Evolutionary conservation across 176 grass and related monocot genomes (phyloP).

Genomic region (Oryza officinalis): DNA sequence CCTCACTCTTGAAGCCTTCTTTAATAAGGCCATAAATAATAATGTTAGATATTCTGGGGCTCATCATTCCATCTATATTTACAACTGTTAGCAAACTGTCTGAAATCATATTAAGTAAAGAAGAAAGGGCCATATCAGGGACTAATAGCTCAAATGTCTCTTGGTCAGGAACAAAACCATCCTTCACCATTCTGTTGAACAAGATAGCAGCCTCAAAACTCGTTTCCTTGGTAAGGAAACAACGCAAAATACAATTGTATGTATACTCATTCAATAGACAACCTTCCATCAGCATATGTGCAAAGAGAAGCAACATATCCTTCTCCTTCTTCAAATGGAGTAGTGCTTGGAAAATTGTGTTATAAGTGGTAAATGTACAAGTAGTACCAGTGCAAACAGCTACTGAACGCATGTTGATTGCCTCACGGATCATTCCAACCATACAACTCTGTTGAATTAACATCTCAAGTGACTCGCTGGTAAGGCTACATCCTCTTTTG

Average conservation of each 20-base stretch:
- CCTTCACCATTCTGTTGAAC: slow-evolving; percentile 65
- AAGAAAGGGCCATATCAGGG: slow-evolving; percentile 42
- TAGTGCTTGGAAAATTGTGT: slow-evolving; percentile 48
- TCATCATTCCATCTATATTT: slow-evolving; percentile 32
- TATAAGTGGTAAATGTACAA: slow-evolving; percentile 43
- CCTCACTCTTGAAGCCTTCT: slow-evolving; percentile 57
- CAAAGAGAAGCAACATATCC: slow-evolving; percentile 44
- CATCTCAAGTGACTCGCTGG: slow-evolving; percentile 34
- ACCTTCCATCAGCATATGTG: slow-evolving; percentile 62
- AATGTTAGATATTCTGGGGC: slow-evolving; percentile 53
- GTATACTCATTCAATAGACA: slow-evolving; percentile 37
- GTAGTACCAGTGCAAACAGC: slow-evolving; percentile 47
- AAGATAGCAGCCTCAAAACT: slow-evolving; percentile 39
- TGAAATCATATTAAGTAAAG: slow-evolving; percentile 49
- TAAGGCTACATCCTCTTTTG: slow-evolving; percentile 45
- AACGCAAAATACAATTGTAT: slow-evolving; percentile 47
- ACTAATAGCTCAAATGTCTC: slow-evolving; percentile 57
- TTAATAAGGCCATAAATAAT: slow-evolving; percentile 62
- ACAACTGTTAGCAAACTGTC: slow-evolving; percentile 50
- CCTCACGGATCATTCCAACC: slow-evolving; percentile 48
- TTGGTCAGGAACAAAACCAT: slow-evolving; percentile 48
- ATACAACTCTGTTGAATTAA: slow-evolving; percentile 50
- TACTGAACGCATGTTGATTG: slow-evolving; percentile 44
- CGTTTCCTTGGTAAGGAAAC: slow-evolving; percentile 46
- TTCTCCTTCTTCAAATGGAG: slow-evolving; percentile 51